Evolutionary conservation across 2,329 filamentous ascomycete species (phyloP).

Genomic region (Dichotomopilus funicola): DNA sequence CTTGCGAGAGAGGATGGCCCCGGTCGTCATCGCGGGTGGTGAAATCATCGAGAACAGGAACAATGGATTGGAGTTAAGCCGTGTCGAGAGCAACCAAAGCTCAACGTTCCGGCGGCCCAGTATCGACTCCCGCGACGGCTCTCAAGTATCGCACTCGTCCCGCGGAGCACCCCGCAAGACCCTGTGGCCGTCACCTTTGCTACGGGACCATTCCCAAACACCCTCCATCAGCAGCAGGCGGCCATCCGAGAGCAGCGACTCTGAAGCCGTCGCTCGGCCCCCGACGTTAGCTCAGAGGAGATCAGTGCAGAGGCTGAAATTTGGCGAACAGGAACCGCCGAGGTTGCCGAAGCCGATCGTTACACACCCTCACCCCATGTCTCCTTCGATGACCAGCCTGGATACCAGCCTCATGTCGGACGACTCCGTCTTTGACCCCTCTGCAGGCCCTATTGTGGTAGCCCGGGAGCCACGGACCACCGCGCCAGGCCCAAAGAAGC

Average conservation of each 20-base stretch:
- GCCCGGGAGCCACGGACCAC: slow-evolving; percentile 24
- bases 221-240: slow-evolving; percentile 31
- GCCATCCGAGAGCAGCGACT: slow-evolving; percentile 52
- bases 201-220: slow-evolving; percentile 29
- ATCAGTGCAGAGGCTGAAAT: slow-evolving; percentile 46
- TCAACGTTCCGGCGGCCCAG: slow-evolving; percentile 35
- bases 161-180: slow-evolving; percentile 37
- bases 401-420: slow-evolving; percentile 53
- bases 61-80: slow-evolving; percentile 40
- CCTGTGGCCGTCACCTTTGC: slow-evolving; percentile 49
- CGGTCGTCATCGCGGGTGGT: slow-evolving; percentile 60
- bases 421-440: slow-evolving; percentile 43
- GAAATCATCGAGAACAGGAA: slow-evolving; percentile 57
- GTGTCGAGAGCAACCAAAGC: slow-evolving; percentile 47
- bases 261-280: slow-evolving; percentile 42
- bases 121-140: slow-evolving; percentile 37
- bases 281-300: slow-evolving; percentile 49
- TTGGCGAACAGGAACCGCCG: slow-evolving; percentile 37
- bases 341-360: slow-evolving; percentile 49
- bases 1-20: slow-evolving; percentile 55
- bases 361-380: slow-evolving; percentile 32
- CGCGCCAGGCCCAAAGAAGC: slow-evolving; percentile 41
- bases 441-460: slow-evolving; percentile 31
- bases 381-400: slow-evolving; percentile 49
- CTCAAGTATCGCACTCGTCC: slow-evolving; percentile 36